Percentiles rank a stretch among this genome's conserved stretches.
phyloP scores from a whole-genome alignment of 177 flowering plant genomes.

The Tripterygium wilfordii region DNA sequence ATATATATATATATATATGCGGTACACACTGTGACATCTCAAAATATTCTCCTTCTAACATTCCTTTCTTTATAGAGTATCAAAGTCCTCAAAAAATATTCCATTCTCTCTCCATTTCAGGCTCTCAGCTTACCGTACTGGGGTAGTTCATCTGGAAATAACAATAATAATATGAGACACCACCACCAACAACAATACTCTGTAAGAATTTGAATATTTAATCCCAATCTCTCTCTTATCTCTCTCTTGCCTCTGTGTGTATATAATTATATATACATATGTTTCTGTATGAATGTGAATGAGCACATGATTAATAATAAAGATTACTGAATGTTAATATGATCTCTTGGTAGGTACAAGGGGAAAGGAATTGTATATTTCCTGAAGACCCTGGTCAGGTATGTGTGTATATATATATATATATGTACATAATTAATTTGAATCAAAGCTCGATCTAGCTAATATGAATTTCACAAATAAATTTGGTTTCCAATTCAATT shows the following conservation, averaged over 20 bases:
- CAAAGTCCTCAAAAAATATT: slow-evolving; percentile 23
- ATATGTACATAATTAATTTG: no score
- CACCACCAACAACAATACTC: slow-evolving; percentile 59
- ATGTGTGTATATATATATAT: no score
- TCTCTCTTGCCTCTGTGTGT: slow-evolving; percentile 1
- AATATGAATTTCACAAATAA: no score
- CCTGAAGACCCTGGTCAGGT: slow-evolving; percentile 95
- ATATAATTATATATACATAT: neutral
- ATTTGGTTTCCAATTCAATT: no score
- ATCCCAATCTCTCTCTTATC: slow-evolving; percentile 1
- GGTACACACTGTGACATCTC: slow-evolving; percentile 12
- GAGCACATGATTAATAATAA: neutral
- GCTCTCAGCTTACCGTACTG: slow-evolving; percentile 85
- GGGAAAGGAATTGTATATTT: slow-evolving; percentile 65
- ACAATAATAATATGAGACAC: no score
- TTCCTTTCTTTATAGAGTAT: slow-evolving; percentile 22
- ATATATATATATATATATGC: no score
- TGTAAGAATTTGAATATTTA: slow-evolving; percentile 29
- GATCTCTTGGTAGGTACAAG: slow-evolving; percentile 40
- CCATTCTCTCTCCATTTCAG: slow-evolving; percentile 32
- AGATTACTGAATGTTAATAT: neutral
- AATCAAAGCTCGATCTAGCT: no score
- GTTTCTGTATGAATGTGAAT: slow-evolving; percentile 2
- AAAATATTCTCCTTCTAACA: slow-evolving; percentile 10
- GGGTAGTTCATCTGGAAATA: slow-evolving; percentile 59